Conservation (phyloP, 164 flowering plant species). For the Chloranthus sessilifolius region DNA sequence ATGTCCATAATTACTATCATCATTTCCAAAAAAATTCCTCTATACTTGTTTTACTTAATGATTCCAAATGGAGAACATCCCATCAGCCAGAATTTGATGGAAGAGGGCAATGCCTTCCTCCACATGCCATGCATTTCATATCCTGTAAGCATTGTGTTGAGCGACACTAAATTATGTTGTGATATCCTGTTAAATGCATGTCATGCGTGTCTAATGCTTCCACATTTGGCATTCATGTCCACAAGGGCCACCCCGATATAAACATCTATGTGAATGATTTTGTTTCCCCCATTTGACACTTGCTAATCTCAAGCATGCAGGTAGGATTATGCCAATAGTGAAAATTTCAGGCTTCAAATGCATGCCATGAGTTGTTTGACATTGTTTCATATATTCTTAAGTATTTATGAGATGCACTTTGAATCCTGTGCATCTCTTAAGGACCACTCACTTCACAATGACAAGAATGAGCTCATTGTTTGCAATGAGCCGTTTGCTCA, state of each 20-base stretch:
- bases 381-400: too few relatives aligned
- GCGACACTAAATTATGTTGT: constrained; percentile 44
- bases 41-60: too few relatives aligned
- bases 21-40: too few relatives aligned
- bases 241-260: constrained; percentile 58
- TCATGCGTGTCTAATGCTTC: constrained; percentile 35
- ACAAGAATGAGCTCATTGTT: too few relatives aligned
- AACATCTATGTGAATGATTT: constrained; percentile 47
- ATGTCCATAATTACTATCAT: too few relatives aligned
- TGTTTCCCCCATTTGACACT: constrained; percentile 58
- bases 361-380: too few relatives aligned
- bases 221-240: constrained; percentile 82
- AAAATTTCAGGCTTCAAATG: constrained; percentile 49
- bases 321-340: constrained; percentile 46
- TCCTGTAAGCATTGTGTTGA: constrained; percentile 69
- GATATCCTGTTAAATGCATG: constrained; percentile 32
- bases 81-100: constrained; percentile 35
- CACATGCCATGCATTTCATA: constrained; percentile 67
- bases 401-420: too few relatives aligned
- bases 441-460: too few relatives aligned
- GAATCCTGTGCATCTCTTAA: too few relatives aligned
- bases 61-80: too few relatives aligned
- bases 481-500: too few relatives aligned
- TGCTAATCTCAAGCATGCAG: constrained; percentile 52
- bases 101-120: constrained; percentile 57